Evolutionary conservation across 2,329 filamentous ascomycete genomes (phyloP), one percentile per base, ranked within the genome.

Genomic region (Diatrype stigma): DNA sequence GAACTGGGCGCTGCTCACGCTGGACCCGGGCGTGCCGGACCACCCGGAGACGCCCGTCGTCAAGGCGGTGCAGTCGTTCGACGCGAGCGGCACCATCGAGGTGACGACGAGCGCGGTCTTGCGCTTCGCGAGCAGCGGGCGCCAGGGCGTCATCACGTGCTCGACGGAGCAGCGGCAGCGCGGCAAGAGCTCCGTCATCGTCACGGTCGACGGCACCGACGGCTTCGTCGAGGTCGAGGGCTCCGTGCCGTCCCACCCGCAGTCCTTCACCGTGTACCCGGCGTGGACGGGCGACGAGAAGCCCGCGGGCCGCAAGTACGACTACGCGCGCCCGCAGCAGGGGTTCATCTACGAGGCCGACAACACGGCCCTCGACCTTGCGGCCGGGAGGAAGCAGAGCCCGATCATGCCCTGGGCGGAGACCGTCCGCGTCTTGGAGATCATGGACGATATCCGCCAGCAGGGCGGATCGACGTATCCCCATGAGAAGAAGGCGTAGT

Each of bases 331-430:
- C n/a, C n/a, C n/a, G n/a, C n/a, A n/a, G n/a, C 65, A 70, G 60
- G 73, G 70, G 0, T 76, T 74, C 49, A 73, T 65, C 60, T 78
- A 62, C 62, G 76, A 79, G 55, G 73, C 72, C 2, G 73, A 76
- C 51, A 67, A 68, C 0, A 70, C 70, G 5, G 74, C 74, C 0
- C 45, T 67, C 5, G 71, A 74, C 52, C 64, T 76, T 38, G 63
- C 64, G 2, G 66, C 67, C 3, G 70, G 70, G 0, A 67, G 58
- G 45, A 63, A 59, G 6, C 62, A 77, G 55, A 75, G 67, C 48
- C 59, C 59, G 0, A 62, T 70, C 3, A 73, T 78, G 69, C 73
- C 75, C 0, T 75, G 70, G 70, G 58, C 64, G 0, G 74, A 78
- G 61, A 78, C 74, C 0, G 49, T 78, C 11, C 65, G 70, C 0